These are phyloP conservation scores for Cokeromyces recurvatus DNA, from an alignment of 371 early-diverging fungal species.

Conservation along the genomic window DNA sequence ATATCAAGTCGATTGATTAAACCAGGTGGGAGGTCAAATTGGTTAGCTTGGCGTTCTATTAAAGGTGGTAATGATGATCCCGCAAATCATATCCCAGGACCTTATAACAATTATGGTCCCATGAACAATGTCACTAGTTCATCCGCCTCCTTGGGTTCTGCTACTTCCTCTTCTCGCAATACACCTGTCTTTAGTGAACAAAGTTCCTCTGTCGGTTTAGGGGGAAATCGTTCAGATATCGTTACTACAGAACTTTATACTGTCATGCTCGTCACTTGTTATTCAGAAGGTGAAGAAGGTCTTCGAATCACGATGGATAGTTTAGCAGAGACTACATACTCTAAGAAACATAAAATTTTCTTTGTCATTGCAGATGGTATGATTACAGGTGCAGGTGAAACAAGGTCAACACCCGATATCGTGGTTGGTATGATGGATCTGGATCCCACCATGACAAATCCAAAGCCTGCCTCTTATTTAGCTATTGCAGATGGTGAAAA, in stretches of 20 bases:
- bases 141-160: slow-evolving; percentile 11
- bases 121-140: slow-evolving; percentile 18
- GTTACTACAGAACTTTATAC: slow-evolving; percentile 47
- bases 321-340: slow-evolving; percentile 66
- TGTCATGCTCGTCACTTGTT: slow-evolving; percentile 66
- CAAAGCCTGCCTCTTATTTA: slow-evolving; percentile 70
- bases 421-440: slow-evolving; percentile 66
- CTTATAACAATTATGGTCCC: slow-evolving; percentile 40
- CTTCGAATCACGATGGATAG: slow-evolving; percentile 81
- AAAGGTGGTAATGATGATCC: slow-evolving; percentile 47
- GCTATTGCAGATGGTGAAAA: slow-evolving; percentile 89
- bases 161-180: slow-evolving; percentile 19
- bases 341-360: slow-evolving; percentile 42
- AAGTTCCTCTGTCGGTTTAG: slow-evolving; percentile 20
- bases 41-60: slow-evolving; percentile 48
- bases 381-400: slow-evolving; percentile 46
- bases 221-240: slow-evolving; percentile 32
- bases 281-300: slow-evolving; percentile 76
- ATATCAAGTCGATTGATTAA: slow-evolving; percentile 39
- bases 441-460: slow-evolving; percentile 45
- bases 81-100: slow-evolving; percentile 42
- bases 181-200: slow-evolving; percentile 16
- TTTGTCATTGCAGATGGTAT: slow-evolving; percentile 48
- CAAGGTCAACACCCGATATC: slow-evolving; percentile 68
- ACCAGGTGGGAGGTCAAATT: slow-evolving; percentile 45